Percentiles rank a stretch among this genome's conserved stretches.
phyloP scores from a whole-genome alignment of 2,329 filamentous ascomycete species.

The Arthrobotrys iridis region DNA sequence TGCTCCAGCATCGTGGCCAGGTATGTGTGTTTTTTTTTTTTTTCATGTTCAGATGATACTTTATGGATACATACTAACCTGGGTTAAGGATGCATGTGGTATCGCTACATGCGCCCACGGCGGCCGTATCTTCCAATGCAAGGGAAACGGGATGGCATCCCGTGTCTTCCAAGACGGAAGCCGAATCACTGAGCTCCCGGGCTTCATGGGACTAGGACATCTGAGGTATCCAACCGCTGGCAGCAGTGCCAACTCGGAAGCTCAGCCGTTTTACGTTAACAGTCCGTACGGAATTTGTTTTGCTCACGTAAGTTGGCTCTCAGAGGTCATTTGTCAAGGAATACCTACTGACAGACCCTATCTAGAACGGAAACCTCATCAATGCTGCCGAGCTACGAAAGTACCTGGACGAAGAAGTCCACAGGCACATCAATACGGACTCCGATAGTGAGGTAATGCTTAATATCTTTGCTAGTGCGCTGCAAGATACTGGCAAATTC shows the following conservation, averaged over 20 bases:
- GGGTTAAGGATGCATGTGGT: conserved; percentile 77
- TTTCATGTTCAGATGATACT: no score
- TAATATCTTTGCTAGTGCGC: conserved; percentile 85
- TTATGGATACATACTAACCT: conserved; percentile 71
- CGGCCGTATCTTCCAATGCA: conserved; percentile 86
- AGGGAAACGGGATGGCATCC: conserved; percentile 86
- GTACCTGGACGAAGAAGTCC: conserved; percentile 80
- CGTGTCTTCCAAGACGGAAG: conserved; percentile 85
- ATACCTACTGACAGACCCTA: conserved; percentile 58
- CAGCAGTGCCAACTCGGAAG: conserved; percentile 82
- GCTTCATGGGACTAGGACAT: conserved; percentile 87
- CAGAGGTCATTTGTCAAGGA: background rate
- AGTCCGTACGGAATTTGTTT: conserved; percentile 83
- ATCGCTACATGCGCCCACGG: conserved; percentile 79
- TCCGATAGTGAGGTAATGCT: conserved; percentile 88
- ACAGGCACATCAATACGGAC: conserved; percentile 89
- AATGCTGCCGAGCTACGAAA: conserved; percentile 76
- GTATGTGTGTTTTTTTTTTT: conserved; percentile 58
- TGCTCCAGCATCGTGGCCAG: conserved; percentile 68
- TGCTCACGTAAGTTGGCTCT: conserved; percentile 61
- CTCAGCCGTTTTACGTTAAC: conserved; percentile 94
- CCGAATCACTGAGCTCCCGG: conserved; percentile 77
- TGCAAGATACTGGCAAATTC: conserved; percentile 81
- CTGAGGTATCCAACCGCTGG: conserved; percentile 90
- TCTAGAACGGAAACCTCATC: conserved; percentile 85